Conservation (phyloP, 805 yeast genomes). For the Lipomyces yamadae region DNA sequence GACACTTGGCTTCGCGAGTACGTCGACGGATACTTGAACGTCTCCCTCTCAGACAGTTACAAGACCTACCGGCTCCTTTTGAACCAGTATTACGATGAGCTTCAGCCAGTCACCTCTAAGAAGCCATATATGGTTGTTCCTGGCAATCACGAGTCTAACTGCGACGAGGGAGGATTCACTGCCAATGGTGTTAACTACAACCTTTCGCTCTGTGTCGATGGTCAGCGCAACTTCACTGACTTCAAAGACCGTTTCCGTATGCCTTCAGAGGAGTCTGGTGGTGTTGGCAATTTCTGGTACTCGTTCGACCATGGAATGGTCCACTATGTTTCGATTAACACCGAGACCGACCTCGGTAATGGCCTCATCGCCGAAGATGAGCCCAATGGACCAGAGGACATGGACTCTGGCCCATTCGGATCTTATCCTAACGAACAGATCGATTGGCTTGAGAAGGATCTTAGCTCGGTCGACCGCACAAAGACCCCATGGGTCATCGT, state of each 20-base stretch:
- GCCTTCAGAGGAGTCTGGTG: conserved; percentile 43
- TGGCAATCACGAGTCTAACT: conserved; percentile 38
- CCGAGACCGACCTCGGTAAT: conserved; percentile 42
- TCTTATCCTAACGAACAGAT: conserved; percentile 39
- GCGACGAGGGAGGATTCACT: conserved; percentile 34
- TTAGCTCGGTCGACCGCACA: conserved; percentile 41
- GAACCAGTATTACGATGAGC: conserved; percentile 38
- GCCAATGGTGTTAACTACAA: conserved; percentile 18
- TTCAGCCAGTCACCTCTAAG: conserved; percentile 30
- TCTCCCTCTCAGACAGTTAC: conserved; percentile 23
- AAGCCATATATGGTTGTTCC: conserved; percentile 38
- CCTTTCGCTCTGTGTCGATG: conserved; percentile 26
- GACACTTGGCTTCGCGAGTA: conserved; percentile 43
- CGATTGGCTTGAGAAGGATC: conserved; percentile 43
- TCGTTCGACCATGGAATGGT: conserved; percentile 45
- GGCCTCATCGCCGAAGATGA: conserved; percentile 35
- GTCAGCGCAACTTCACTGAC: conserved; percentile 44
- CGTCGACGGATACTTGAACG: conserved; percentile 23
- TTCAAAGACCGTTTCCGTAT: conserved; percentile 42
- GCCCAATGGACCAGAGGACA: conserved; percentile 31
- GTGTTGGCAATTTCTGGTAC: conserved; percentile 44
- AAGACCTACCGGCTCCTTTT: conserved; percentile 23
- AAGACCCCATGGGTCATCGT: conserved; percentile 41
- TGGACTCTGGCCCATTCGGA: conserved; percentile 39
- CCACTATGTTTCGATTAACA: conserved; percentile 43